These are phyloP conservation scores for Pseudogymnoascus sp. DNA, from an alignment of 2,329 filamentous ascomycete genomes.

Conservation along the genomic window DNA sequence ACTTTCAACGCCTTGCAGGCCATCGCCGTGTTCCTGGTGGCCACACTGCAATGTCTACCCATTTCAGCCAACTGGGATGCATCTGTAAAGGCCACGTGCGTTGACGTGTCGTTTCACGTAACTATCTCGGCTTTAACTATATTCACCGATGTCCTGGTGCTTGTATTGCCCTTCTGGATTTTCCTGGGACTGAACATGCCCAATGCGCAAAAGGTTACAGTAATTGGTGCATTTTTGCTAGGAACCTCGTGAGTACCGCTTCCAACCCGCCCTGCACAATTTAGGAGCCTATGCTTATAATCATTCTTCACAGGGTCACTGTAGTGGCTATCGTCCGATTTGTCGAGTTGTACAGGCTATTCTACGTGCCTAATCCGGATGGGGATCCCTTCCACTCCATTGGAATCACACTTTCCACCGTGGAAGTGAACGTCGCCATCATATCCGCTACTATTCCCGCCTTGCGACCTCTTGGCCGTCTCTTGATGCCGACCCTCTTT, in stretches of 20 bases:
- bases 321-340: slow-evolving; percentile 30
- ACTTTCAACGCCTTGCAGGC: slow-evolving; percentile 25
- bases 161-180: slow-evolving; percentile 35
- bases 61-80: slow-evolving; percentile 30
- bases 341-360: slow-evolving; percentile 24
- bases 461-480: slow-evolving; percentile 30
- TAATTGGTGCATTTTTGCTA: slow-evolving; percentile 35
- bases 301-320: slow-evolving; percentile 26
- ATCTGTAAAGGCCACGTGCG: slow-evolving; percentile 26
- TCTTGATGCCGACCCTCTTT: slow-evolving; percentile 32
- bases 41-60: slow-evolving; percentile 35
- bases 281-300: background rate
- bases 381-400: slow-evolving; percentile 16
- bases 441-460: slow-evolving; percentile 32
- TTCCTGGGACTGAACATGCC: slow-evolving; percentile 36
- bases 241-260: slow-evolving; percentile 32
- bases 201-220: slow-evolving; percentile 31
- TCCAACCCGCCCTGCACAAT: background rate
- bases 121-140: slow-evolving; percentile 34
- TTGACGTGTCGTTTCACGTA: slow-evolving; percentile 31
- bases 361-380: slow-evolving; percentile 19
- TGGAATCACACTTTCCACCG: slow-evolving; percentile 27
- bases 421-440: slow-evolving; percentile 34
- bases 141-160: slow-evolving; percentile 35
- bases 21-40: slow-evolving; percentile 32